Conservation (phyloP, 257 asterid species). For the Ajuga chamaepitys region DNA sequence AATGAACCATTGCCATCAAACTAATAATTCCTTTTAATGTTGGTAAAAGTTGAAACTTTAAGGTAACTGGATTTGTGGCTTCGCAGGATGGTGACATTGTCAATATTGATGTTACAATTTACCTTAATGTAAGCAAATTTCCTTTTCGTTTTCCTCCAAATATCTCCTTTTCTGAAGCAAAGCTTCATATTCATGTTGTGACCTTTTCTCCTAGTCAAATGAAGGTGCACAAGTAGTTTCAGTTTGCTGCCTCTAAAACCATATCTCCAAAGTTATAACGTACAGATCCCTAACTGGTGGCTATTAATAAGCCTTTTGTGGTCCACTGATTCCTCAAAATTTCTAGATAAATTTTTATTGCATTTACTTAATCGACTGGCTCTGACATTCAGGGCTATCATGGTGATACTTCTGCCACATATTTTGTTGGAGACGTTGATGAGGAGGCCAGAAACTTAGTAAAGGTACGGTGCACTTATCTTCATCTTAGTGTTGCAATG, state of each 20-base stretch:
- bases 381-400: slow-evolving; percentile 74
- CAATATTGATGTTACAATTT: slow-evolving; percentile 95
- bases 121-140: slow-evolving; percentile 86
- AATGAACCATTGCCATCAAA: slow-evolving; percentile 2
- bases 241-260: background rate
- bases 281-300: background rate
- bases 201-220: background rate
- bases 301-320: background rate
- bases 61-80: slow-evolving; percentile 11
- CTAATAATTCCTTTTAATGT: background rate
- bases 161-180: slow-evolving; percentile 1
- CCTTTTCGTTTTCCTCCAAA: background rate
- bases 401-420: slow-evolving; percentile 95
- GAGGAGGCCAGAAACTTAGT: slow-evolving; percentile 81
- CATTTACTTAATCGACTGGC: slow-evolving; percentile 12
- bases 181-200: slow-evolving; percentile 1
- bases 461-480: slow-evolving; percentile 43
- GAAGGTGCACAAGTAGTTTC: background rate
- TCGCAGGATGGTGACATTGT: slow-evolving; percentile 96
- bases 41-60: background rate
- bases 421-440: slow-evolving; percentile 74
- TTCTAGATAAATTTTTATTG: slow-evolving; percentile 5
- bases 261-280: background rate
- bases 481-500: background rate
- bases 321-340: slow-evolving; percentile 9